Conservation (phyloP, 2,329 filamentous ascomycete genomes). For the Bipolaris zeicola region DNA sequence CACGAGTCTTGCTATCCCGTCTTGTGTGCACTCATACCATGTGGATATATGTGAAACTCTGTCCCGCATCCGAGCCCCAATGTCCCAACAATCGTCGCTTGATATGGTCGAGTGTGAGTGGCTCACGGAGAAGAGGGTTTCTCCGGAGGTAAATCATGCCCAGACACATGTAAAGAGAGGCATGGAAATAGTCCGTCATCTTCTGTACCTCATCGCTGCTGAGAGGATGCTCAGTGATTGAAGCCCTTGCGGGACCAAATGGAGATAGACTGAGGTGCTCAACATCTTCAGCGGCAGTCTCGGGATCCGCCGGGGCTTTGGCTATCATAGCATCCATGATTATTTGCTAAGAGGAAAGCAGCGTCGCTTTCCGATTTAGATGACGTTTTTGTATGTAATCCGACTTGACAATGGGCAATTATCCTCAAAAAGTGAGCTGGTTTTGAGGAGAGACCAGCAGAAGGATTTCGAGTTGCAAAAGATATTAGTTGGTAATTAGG, state of each 20-base stretch:
- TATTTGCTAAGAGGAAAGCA: slow-evolving; percentile 8
- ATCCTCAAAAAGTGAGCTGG: not conserved
- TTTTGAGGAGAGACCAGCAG: not conserved
- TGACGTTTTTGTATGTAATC: slow-evolving; percentile 8
- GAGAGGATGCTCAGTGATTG: slow-evolving; percentile 65
- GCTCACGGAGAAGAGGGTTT: slow-evolving; percentile 74
- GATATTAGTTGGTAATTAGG: not conserved
- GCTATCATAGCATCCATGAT: slow-evolving; percentile 35
- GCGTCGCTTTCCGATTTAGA: slow-evolving; percentile 4
- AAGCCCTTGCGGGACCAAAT: slow-evolving; percentile 69
- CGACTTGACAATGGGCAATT: not conserved
- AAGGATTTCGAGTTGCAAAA: not conserved
- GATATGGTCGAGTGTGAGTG: slow-evolving; percentile 71
- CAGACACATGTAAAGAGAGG: slow-evolving; percentile 74
- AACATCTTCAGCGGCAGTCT: slow-evolving; percentile 36
- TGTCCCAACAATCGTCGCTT: slow-evolving; percentile 77
- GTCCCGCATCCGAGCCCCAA: slow-evolving; percentile 80
- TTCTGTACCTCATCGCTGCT: slow-evolving; percentile 69
- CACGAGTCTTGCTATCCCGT: not conserved
- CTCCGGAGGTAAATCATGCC: slow-evolving; percentile 81
- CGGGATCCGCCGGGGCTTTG: slow-evolving; percentile 28
- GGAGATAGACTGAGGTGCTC: slow-evolving; percentile 56
- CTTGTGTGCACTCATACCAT: slow-evolving; percentile 52
- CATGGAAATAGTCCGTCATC: slow-evolving; percentile 75
- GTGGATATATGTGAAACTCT: slow-evolving; percentile 81